phyloP scores from a whole-genome alignment of 2,329 filamentous ascomycete species.

The Fulvia fulva region DNA sequence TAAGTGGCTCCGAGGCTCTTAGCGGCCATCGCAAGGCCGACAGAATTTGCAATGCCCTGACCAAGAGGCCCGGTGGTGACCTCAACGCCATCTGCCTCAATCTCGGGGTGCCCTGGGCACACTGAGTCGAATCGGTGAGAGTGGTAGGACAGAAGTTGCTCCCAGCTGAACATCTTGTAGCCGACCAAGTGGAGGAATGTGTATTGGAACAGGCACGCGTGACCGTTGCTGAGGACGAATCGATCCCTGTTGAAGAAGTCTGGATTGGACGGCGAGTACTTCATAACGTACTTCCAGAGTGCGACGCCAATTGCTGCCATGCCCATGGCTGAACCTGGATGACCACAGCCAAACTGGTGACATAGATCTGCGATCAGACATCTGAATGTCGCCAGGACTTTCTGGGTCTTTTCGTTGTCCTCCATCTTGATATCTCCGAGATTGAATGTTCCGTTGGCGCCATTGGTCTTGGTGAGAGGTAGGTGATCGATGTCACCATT shows the following conservation, averaged over 20 bases:
- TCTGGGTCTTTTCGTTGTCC: conserved; percentile 34
- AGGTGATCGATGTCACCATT: conserved; percentile 25
- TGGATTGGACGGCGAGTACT: conserved; percentile 54
- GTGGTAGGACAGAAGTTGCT: conserved; percentile 55
- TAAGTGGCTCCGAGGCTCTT: conserved; percentile 55
- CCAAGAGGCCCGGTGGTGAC: conserved; percentile 58
- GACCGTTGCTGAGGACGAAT: conserved; percentile 60
- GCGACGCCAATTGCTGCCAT: conserved; percentile 61
- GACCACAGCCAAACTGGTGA: conserved; percentile 66
- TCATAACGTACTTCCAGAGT: conserved; percentile 61
- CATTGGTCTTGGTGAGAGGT: conserved; percentile 24
- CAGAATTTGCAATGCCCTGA: conserved; percentile 57
- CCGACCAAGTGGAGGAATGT: conserved; percentile 49
- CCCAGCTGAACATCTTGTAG: conserved; percentile 53
- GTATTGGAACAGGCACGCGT: conserved; percentile 56
- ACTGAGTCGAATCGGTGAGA: conserved; percentile 46
- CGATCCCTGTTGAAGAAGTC: conserved; percentile 59
- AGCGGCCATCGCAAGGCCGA: conserved; percentile 56
- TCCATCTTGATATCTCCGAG: conserved; percentile 28
- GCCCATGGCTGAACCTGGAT: conserved; percentile 60
- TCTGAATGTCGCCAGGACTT: conserved; percentile 58
- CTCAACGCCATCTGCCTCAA: conserved; percentile 56
- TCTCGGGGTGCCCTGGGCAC: conserved; percentile 51
- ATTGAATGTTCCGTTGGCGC: conserved; percentile 14
- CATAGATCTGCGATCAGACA: conserved; percentile 64